phyloP scores from a whole-genome alignment of 306 rosid species.

The Cyamopsis tetragonoloba region DNA sequence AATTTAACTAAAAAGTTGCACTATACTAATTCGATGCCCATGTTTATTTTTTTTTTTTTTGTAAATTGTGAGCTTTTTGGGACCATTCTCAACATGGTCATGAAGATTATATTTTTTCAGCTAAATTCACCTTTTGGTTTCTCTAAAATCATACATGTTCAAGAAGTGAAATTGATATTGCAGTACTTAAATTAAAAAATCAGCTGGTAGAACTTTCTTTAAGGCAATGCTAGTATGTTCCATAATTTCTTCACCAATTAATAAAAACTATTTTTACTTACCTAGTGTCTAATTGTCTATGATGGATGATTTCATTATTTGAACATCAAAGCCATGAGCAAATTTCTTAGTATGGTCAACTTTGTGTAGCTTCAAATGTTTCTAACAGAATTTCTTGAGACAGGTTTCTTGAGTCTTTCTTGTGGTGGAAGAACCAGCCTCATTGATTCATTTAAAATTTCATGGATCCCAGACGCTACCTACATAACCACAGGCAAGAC shows the following conservation, averaged over 20 bases:
- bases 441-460: slow-evolving; percentile 54
- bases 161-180: neutral
- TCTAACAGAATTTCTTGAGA: slow-evolving; percentile 21
- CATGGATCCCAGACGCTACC: slow-evolving; percentile 68
- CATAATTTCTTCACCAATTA: neutral
- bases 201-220: neutral
- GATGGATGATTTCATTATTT: neutral
- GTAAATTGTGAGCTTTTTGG: neutral
- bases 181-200: neutral
- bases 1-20: neutral
- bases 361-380: neutral
- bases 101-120: neutral
- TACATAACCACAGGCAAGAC: slow-evolving; percentile 59
- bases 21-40: neutral
- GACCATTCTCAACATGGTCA: neutral
- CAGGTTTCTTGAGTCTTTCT: slow-evolving; percentile 88
- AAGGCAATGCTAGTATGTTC: neutral
- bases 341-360: neutral
- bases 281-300: neutral
- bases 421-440: slow-evolving; percentile 74
- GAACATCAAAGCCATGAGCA: slow-evolving; percentile 8
- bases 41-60: neutral
- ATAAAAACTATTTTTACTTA: neutral
- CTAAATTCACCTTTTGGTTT: neutral
- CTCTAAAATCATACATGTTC: neutral